These are phyloP conservation scores for Coemansia pectinata DNA, from an alignment of 192 early-diverging fungal genomes.

Conservation along the genomic window DNA sequence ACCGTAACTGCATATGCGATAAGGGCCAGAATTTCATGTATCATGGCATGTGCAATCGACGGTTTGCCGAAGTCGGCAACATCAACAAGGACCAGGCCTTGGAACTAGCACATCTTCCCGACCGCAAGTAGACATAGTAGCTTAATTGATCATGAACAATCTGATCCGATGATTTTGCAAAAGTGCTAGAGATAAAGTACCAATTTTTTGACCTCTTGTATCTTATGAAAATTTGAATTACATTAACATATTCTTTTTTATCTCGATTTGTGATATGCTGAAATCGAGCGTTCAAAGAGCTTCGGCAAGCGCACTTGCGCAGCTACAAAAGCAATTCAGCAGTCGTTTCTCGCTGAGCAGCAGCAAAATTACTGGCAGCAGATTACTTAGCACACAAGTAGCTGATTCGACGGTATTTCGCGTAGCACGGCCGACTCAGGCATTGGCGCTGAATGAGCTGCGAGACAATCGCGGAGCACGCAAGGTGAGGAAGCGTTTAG, in stretches of 20 bases:
- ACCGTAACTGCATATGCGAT: slow-evolving; percentile 27
- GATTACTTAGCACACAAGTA: not conserved
- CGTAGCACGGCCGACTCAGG: slow-evolving; percentile 18
- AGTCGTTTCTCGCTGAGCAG: slow-evolving; percentile 10
- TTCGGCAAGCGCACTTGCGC: slow-evolving; percentile 11
- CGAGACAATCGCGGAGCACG: slow-evolving; percentile 47
- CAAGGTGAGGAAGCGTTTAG: slow-evolving; percentile 63
- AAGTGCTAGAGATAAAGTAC: no score
- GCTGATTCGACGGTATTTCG: not conserved
- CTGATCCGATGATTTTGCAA: no score
- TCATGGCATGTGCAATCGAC: slow-evolving; percentile 27
- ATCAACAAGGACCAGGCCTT: slow-evolving; percentile 29
- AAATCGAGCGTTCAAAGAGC: slow-evolving; percentile 7
- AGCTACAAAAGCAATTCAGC: slow-evolving; percentile 28
- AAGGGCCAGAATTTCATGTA: slow-evolving; percentile 20
- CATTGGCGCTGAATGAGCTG: slow-evolving; percentile 35
- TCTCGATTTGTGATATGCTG: slow-evolving; percentile 14
- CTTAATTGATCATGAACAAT: no score
- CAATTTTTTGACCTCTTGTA: no score
- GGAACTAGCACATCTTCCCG: slow-evolving; percentile 31
- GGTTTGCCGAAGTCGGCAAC: slow-evolving; percentile 27
- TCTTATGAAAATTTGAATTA: not conserved
- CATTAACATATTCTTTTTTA: not conserved
- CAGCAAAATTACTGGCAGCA: not conserved
- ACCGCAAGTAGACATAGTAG: slow-evolving; percentile 2